A percentile compares a stretch with the other conserved stretches of the same genome.
These are phyloP conservation scores for Penicillium samsonianum DNA, from an alignment of 495 filamentous ascomycete genomes.

Conservation along the genomic window DNA sequence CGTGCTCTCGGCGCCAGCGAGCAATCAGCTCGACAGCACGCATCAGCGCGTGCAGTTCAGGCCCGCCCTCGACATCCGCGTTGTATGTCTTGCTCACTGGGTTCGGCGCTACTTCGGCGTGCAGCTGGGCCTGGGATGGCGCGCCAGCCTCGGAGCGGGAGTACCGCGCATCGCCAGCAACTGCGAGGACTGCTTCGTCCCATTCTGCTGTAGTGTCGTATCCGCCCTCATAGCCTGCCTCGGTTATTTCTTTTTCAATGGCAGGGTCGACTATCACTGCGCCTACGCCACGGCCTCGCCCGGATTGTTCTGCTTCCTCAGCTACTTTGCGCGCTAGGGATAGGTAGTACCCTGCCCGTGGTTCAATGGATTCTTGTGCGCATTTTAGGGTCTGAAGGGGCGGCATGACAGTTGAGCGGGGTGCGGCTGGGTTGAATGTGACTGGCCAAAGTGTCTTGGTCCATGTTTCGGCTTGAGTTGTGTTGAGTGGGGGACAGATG, in stretches of 20 bases:
- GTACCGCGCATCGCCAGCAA: constrained; percentile 80
- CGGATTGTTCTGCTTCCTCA: constrained; percentile 51
- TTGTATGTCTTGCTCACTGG: constrained; percentile 33
- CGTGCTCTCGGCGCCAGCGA: constrained; percentile 54
- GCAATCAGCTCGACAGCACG: constrained; percentile 87
- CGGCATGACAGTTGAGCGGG: constrained; percentile 40
- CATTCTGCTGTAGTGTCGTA: constrained; percentile 22
- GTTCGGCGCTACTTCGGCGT: constrained; percentile 30
- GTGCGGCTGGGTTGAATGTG: constrained; percentile 78
- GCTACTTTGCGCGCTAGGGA: constrained; percentile 67
- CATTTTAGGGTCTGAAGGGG: constrained; percentile 61
- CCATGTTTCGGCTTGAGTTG: constrained; percentile 75
- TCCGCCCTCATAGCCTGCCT: constrained; percentile 28
- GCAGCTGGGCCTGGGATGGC: constrained; percentile 26
- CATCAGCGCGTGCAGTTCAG: constrained; percentile 80
- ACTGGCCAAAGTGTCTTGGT: constrained; percentile 81
- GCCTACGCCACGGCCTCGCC: constrained; percentile 69
- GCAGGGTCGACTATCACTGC: constrained; percentile 76
- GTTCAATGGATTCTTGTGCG: constrained; percentile 57
- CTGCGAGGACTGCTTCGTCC: constrained; percentile 58
- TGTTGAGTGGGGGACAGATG: constrained; percentile 69
- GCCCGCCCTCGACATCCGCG: constrained; percentile 58
- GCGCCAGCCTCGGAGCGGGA: constrained; percentile 47
- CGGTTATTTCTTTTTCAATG: constrained; percentile 33
- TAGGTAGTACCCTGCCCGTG: constrained; percentile 58